A percentile compares a stretch with the other conserved stretches of the same genome.
Evolutionary conservation across 148 eudicot genomes (phyloP).

Genomic region (Rhododendron simsii): DNA sequence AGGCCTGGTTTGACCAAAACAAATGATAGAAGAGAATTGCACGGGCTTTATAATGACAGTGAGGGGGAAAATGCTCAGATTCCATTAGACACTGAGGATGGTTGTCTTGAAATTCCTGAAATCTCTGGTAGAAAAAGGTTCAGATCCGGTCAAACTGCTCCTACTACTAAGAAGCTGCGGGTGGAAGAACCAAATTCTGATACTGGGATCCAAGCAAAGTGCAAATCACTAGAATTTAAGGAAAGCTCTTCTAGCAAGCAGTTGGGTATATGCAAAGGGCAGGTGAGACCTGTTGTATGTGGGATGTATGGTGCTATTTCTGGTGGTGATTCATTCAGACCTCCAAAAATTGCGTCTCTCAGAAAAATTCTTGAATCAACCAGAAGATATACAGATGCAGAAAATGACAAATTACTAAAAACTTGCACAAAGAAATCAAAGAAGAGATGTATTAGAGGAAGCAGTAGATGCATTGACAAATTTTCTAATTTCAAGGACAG

Average conservation of each 20-base stretch:
- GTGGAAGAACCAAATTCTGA: constrained; percentile 10
- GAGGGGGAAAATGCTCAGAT: constrained; percentile 16
- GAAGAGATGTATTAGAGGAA: constrained; percentile 19
- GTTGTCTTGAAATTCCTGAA: constrained; percentile 27
- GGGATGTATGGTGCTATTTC: constrained; percentile 65
- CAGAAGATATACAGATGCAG: constrained; percentile 20
- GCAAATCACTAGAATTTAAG: constrained; percentile 20
- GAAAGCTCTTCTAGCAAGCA: constrained; percentile 5
- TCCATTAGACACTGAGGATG: constrained; percentile 19
- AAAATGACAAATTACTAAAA: constrained; percentile 7
- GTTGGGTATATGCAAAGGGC: constrained; percentile 11
- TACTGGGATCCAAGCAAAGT: constrained; percentile 17
- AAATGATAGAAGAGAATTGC: constrained; percentile 28
- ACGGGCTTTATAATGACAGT: constrained; percentile 11
- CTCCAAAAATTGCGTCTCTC: constrained; percentile 50
- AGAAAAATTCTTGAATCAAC: constrained; percentile 39
- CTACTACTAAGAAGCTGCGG: neutral
- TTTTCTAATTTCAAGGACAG: constrained; percentile 15
- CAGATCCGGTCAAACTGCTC: constrained; percentile 19
- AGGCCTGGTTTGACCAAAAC: constrained; percentile 34
- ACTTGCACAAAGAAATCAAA: constrained; percentile 18
- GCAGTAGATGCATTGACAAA: constrained; percentile 10
- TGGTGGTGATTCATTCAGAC: constrained; percentile 40
- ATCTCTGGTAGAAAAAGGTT: constrained; percentile 28
- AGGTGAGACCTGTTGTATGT: constrained; percentile 48